These are phyloP conservation scores for Durio zibethinus DNA, from an alignment of 345 rosid species.

Conservation along the genomic window DNA sequence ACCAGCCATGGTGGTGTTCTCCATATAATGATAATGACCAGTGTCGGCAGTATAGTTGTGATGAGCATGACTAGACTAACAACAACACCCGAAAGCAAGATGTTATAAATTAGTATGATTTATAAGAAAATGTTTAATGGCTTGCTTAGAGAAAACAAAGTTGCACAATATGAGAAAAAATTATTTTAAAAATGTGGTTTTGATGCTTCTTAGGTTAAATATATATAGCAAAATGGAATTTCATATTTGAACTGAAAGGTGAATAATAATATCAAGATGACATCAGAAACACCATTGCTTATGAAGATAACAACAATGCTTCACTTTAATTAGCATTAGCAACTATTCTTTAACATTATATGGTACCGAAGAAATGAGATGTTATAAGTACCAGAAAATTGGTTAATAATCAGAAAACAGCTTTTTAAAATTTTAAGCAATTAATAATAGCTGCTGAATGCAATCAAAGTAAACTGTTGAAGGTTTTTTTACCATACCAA, in stretches of 20 bases:
- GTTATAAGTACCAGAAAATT: background rate
- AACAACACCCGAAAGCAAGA: constrained; percentile 55
- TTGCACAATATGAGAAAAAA: no score
- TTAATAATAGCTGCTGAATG: background rate
- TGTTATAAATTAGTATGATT: background rate
- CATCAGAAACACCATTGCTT: background rate
- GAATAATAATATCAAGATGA: background rate
- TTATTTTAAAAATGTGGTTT: background rate
- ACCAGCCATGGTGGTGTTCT: constrained; percentile 58
- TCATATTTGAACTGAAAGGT: no score
- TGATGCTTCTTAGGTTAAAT: no score
- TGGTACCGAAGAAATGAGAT: background rate
- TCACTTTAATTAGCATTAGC: background rate
- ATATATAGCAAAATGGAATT: no score
- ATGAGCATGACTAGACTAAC: constrained; percentile 89
- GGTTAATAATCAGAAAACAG: no score
- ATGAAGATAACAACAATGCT: background rate
- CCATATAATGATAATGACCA: constrained; percentile 90
- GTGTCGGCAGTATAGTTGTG: constrained; percentile 58
- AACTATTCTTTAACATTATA: background rate
- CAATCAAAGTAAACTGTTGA: no score
- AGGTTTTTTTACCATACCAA: constrained; percentile 31
- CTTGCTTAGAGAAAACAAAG: background rate
- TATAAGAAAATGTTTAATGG: background rate
- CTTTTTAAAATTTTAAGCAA: background rate